Conservation (phyloP, 768 basidiomycete species). For the Aureoboletus auriporus region DNA sequence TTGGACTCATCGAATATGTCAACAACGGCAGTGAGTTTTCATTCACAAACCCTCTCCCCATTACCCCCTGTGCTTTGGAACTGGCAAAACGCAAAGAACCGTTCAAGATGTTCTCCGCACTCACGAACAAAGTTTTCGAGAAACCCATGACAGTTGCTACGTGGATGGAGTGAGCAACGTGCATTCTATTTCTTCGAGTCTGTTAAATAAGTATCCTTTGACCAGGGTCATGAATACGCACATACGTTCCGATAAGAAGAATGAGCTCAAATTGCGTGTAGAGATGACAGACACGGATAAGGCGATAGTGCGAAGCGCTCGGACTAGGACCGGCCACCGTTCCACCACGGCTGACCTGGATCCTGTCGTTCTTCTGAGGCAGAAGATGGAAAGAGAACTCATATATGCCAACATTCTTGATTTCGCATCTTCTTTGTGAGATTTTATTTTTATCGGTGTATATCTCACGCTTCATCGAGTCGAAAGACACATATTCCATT, state of each 20-base stretch:
- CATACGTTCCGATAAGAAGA: slow-evolving; percentile 14
- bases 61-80: not conserved
- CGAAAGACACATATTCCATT: no score
- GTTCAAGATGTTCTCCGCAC: slow-evolving; percentile 6
- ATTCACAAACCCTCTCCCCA: slow-evolving; percentile 5
- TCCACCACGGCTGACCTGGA: not conserved
- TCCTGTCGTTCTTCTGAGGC: slow-evolving; percentile 5
- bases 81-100: slow-evolving; percentile 5
- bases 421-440: not conserved
- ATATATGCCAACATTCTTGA: slow-evolving; percentile 1
- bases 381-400: slow-evolving; percentile 11
- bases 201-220: not conserved
- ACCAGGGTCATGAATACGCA: slow-evolving; percentile 12
- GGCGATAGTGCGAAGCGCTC: slow-evolving; percentile 4
- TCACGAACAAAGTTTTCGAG: not conserved
- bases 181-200: no score
- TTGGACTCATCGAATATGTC: slow-evolving; percentile 16
- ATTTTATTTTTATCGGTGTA: no score
- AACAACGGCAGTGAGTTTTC: slow-evolving; percentile 16
- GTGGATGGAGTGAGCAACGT: slow-evolving; percentile 4
- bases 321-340: no score
- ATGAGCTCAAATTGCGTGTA: slow-evolving; percentile 8
- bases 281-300: slow-evolving; percentile 18
- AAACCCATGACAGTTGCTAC: slow-evolving; percentile 13
- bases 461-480: no score